phyloP scores from a whole-genome alignment of 179 eudicot species.

The Spinacia oleracea region DNA sequence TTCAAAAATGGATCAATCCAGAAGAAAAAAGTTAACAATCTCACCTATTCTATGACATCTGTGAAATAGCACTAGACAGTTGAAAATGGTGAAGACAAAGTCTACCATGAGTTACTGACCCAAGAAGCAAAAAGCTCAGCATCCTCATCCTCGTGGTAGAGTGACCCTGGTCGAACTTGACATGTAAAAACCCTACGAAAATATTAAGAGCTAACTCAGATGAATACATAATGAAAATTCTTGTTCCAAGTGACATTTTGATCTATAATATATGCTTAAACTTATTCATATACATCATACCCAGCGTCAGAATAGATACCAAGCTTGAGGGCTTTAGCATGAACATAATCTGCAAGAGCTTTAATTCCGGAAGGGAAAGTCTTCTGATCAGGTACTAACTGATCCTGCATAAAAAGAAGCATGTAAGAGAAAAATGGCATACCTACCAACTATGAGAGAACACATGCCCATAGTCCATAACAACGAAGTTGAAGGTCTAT shows the following conservation, averaged over 20 bases:
- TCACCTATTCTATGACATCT: not conserved
- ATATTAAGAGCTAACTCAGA: conserved; percentile 7
- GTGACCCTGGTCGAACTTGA: conserved; percentile 95
- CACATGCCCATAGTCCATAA: conserved; percentile 2
- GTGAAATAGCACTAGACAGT: not conserved
- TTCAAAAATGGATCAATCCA: not conserved
- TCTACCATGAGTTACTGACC: conserved; percentile 48
- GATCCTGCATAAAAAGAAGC: conserved; percentile 52
- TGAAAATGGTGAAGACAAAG: not conserved
- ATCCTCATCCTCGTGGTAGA: conserved; percentile 68
- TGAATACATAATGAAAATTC: not conserved
- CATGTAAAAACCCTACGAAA: conserved; percentile 77
- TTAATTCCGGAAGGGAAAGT: conserved; percentile 88
- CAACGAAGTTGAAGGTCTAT: not conserved
- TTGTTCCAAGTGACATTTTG: not conserved
- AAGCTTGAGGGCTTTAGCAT: conserved; percentile 83
- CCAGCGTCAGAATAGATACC: conserved; percentile 99
- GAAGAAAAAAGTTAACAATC: not conserved
- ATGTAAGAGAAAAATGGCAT: not conserved
- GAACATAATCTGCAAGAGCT: conserved; percentile 92
- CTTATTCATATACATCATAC: conserved; percentile 38
- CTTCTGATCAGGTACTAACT: conserved; percentile 69
- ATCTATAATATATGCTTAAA: not conserved
- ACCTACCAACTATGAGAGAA: not conserved
- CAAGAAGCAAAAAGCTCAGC: conserved; percentile 90